Evolutionary conservation across 768 basidiomycete species (phyloP).

Genomic region (Amanita exitialis): DNA sequence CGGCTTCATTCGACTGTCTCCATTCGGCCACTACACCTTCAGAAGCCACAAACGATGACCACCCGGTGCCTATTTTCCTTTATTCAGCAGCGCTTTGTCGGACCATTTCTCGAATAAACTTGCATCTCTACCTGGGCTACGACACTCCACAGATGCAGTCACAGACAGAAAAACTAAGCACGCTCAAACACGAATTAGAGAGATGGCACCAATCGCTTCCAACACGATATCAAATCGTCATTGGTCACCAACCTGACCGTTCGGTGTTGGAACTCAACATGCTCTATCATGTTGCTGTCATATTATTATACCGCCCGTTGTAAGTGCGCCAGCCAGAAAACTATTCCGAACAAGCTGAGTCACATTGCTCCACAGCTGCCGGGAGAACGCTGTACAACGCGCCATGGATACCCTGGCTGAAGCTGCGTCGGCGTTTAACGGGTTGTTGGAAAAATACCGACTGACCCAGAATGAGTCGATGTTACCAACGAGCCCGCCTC

Average conservation of each 20-base stretch:
- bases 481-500: conserved; percentile 4
- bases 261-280: conserved; percentile 20
- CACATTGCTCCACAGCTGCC: conserved; percentile 8
- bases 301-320: conserved; percentile 18
- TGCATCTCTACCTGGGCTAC: conserved; percentile 16
- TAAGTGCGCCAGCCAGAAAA: conserved; percentile 5
- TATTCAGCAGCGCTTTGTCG: conserved; percentile 13
- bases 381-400: conserved; percentile 10
- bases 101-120: conserved; percentile 18
- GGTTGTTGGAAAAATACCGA: conserved; percentile 18
- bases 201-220: conserved; percentile 18
- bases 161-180: conserved; percentile 9
- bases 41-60: conserved; percentile 2
- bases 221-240: conserved; percentile 14
- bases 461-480: conserved; percentile 1
- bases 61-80: conserved; percentile 12
- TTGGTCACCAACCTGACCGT: conserved; percentile 15
- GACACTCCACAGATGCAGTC: conserved; percentile 6
- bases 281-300: conserved; percentile 19
- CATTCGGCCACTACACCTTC: conserved; percentile 3
- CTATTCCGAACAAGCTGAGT: background rate
- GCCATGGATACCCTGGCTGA: conserved; percentile 13
- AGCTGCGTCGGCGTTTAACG: conserved; percentile 19
- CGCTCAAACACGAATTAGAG: conserved; percentile 14
- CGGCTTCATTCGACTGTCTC: conserved; percentile 14